phyloP scores from a whole-genome alignment of 352 stramenopile species.

The Phytopythium boreale region DNA sequence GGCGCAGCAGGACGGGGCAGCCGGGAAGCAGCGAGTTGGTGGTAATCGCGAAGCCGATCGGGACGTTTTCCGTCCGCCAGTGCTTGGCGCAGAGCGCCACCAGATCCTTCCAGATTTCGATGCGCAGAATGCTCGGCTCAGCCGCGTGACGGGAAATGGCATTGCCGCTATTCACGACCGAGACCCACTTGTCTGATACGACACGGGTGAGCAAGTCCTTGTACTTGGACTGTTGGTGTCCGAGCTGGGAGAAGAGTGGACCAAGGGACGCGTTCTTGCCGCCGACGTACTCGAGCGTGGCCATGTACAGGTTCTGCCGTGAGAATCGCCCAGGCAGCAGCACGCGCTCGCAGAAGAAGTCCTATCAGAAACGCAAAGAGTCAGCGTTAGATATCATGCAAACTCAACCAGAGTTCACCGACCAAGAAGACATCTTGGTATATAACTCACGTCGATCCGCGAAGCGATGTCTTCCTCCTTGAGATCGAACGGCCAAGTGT shows the following conservation, averaged over 20 bases:
- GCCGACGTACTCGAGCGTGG: slow-evolving; percentile 42
- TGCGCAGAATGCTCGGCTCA: slow-evolving; percentile 31
- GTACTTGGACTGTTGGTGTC: slow-evolving; percentile 51
- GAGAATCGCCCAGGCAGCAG: slow-evolving; percentile 67
- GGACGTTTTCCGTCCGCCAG: slow-evolving; percentile 65
- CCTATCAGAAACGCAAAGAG: slow-evolving; percentile 15
- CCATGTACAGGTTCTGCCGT: slow-evolving; percentile 59
- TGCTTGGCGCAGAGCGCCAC: slow-evolving; percentile 70
- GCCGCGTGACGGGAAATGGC: slow-evolving; percentile 16
- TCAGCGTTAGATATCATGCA: background rate
- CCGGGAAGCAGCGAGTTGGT: slow-evolving; percentile 46
- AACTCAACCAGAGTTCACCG: background rate
- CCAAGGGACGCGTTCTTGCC: slow-evolving; percentile 25
- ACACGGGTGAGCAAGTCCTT: slow-evolving; percentile 58
- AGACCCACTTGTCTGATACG: slow-evolving; percentile 40
- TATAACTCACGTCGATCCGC: slow-evolving; percentile 41
- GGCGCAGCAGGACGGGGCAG: slow-evolving; percentile 58
- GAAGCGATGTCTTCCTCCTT: slow-evolving; percentile 33
- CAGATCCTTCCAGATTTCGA: slow-evolving; percentile 61
- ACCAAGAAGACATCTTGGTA: background rate
- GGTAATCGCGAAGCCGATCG: slow-evolving; percentile 57
- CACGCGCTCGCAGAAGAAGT: slow-evolving; percentile 57
- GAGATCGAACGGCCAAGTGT: slow-evolving; percentile 50
- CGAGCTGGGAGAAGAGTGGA: slow-evolving; percentile 29
- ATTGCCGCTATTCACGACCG: slow-evolving; percentile 11